Conservation (phyloP, 1,139 yeast species). For the Candida neerlandica region DNA sequence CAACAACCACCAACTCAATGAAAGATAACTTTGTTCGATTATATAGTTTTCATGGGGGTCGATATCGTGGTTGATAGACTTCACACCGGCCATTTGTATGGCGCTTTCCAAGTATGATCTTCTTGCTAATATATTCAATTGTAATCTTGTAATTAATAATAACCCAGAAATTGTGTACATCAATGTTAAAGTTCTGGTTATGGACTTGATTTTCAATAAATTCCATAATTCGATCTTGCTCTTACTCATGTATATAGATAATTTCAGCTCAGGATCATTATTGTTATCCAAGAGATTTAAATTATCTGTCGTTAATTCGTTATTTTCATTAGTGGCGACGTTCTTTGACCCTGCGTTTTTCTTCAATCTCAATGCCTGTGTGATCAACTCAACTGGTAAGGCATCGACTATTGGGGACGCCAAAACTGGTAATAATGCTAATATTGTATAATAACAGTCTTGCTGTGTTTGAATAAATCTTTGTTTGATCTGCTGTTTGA, state of each 20-base stretch:
- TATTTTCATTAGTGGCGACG: constrained; percentile 25
- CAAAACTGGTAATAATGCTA: constrained; percentile 81
- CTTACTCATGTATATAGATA: constrained; percentile 38
- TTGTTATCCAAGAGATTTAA: constrained; percentile 36
- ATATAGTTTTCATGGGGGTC: constrained; percentile 43
- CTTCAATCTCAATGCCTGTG: constrained; percentile 68
- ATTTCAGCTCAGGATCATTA: constrained; percentile 28
- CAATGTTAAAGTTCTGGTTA: constrained; percentile 74
- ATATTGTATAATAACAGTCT: constrained; percentile 83
- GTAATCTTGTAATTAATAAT: constrained; percentile 77
- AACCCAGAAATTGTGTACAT: constrained; percentile 71
- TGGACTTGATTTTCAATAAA: constrained; percentile 72
- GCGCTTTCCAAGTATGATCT: constrained; percentile 83
- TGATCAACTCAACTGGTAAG: constrained; percentile 73
- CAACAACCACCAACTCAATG: constrained; percentile 92
- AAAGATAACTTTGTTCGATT: constrained; percentile 81
- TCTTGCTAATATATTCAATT: constrained; percentile 85
- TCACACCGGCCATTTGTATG: constrained; percentile 59
- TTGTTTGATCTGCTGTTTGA: constrained; percentile 73
- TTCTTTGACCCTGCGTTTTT: constrained; percentile 28
- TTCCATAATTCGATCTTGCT: constrained; percentile 85
- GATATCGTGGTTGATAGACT: constrained; percentile 21
- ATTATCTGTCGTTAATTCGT: constrained; percentile 43
- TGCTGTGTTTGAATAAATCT: constrained; percentile 90
- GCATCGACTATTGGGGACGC: constrained; percentile 62